phyloP scores from a whole-genome alignment of 2,329 filamentous ascomycete genomes.

The Fusarium nygamai region DNA sequence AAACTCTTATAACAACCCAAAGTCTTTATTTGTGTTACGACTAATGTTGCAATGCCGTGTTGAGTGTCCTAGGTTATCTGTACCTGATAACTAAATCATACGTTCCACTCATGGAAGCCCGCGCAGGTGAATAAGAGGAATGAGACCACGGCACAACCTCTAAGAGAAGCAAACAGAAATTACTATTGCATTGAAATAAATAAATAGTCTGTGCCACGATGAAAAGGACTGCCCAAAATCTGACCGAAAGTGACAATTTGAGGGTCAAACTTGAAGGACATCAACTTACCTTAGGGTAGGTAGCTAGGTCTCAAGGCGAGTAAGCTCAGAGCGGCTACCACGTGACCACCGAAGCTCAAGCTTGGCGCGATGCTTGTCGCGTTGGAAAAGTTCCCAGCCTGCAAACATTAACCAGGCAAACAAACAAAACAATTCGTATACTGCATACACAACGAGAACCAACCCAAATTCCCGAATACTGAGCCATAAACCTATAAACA shows the following conservation, averaged over 20 bases:
- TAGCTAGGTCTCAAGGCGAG: too few species aligned
- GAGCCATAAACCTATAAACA: not conserved
- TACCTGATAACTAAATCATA: fast-evolving
- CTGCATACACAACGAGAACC: not conserved
- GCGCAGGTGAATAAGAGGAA: not conserved
- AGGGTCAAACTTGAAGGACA: not conserved
- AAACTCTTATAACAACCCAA: fast-evolving
- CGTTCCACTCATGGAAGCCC: fast-evolving
- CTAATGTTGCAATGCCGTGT: fast-evolving
- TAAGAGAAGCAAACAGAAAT: too few species aligned
- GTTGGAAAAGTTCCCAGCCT: slow-evolving; percentile 41
- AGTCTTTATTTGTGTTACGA: not conserved
- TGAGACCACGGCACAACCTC: not conserved
- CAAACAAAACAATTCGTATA: slow-evolving; percentile 10
- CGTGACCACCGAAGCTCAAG: slow-evolving; percentile 28
- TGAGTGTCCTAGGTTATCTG: too few species aligned
- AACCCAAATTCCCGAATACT: not conserved
- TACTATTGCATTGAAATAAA: not conserved
- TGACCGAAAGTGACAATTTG: not conserved
- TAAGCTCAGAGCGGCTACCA: not conserved
- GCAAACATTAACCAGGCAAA: slow-evolving; percentile 2
- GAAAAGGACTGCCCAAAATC: not conserved
- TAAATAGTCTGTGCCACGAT: not conserved
- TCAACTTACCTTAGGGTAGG: not conserved
- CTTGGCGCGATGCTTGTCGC: slow-evolving; percentile 42